Conservation (phyloP, 768 basidiomycete genomes). For the Dendrothele bispora region DNA sequence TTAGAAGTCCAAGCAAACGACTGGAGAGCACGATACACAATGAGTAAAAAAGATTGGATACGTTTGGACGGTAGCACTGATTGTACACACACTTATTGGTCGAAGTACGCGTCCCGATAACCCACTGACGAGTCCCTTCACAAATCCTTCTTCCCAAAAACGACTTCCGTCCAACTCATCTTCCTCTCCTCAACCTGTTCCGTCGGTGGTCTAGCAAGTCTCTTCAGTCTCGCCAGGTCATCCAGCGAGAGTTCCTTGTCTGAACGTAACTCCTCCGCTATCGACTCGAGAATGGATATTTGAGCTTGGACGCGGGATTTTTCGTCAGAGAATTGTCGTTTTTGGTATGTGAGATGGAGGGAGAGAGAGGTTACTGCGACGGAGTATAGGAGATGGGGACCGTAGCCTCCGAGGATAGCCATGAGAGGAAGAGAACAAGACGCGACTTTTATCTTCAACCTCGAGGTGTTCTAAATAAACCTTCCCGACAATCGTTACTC, state of each 20-base stretch:
- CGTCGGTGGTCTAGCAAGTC: conserved; percentile 44
- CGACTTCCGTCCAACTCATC: conserved; percentile 51
- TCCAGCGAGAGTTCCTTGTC: conserved; percentile 42
- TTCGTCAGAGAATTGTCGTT: conserved; percentile 51
- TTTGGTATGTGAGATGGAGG: conserved; percentile 61
- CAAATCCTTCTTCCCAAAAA: conserved; percentile 47
- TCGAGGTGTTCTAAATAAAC: too few species aligned
- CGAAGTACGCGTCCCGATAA: too few species aligned
- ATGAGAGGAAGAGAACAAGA: too few species aligned
- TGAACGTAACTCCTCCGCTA: conserved; percentile 51
- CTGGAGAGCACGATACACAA: too few species aligned
- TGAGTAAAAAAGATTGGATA: too few species aligned
- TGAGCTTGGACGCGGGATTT: conserved; percentile 55
- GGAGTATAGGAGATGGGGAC: conserved; percentile 66
- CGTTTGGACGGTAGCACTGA: too few species aligned
- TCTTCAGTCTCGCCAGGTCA: conserved; percentile 55
- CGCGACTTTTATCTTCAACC: too few species aligned
- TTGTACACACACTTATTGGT: too few species aligned
- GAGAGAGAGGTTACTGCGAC: conserved; percentile 66
- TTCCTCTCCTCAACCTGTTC: conserved; percentile 15
- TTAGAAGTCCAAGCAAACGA: too few species aligned
- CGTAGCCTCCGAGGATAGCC: conserved; percentile 36
- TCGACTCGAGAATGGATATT: conserved; percentile 61
- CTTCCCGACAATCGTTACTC: too few species aligned
- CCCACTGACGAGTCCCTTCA: too few species aligned